Percentiles rank a stretch among this genome's conserved stretches.
phyloP scores from a whole-genome alignment of 2,329 filamentous ascomycete species.

The Aspergillus piperis region DNA sequence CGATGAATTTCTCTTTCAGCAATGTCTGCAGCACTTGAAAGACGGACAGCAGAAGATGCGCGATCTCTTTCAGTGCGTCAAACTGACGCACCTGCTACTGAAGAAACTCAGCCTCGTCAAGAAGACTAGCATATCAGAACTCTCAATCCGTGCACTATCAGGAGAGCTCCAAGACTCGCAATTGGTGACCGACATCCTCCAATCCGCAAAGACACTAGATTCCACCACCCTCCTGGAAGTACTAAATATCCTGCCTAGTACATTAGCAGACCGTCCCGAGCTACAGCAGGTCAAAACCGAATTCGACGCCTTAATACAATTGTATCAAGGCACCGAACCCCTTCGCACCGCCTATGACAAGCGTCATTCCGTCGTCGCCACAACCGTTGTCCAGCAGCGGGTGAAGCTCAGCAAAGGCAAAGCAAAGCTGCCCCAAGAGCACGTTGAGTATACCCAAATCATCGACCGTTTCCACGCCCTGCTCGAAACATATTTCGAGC shows the following conservation, averaged over 20 bases:
- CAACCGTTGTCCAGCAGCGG: slow-evolving; percentile 62
- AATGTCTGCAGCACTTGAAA: slow-evolving; percentile 42
- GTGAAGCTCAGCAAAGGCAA: slow-evolving; percentile 61
- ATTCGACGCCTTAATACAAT: slow-evolving; percentile 51
- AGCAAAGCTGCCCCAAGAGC: slow-evolving; percentile 54
- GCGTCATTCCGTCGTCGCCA: slow-evolving; percentile 58
- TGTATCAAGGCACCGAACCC: slow-evolving; percentile 50
- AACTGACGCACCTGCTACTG: slow-evolving; percentile 29
- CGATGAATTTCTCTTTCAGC: slow-evolving; percentile 50
- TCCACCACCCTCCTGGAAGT: slow-evolving; percentile 52
- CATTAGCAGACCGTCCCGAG: slow-evolving; percentile 33
- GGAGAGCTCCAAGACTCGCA: slow-evolving; percentile 57
- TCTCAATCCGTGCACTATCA: slow-evolving; percentile 46
- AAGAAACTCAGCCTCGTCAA: slow-evolving; percentile 33
- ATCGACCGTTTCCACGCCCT: slow-evolving; percentile 50
- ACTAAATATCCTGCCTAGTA: slow-evolving; percentile 40
- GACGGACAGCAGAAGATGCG: slow-evolving; percentile 44
- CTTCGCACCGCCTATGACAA: slow-evolving; percentile 76
- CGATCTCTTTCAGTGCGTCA: slow-evolving; percentile 37
- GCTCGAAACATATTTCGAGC: slow-evolving; percentile 49
- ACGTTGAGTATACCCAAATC: slow-evolving; percentile 57
- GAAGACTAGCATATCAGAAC: slow-evolving; percentile 35
- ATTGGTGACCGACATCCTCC: slow-evolving; percentile 54
- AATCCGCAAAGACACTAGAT: slow-evolving; percentile 54
- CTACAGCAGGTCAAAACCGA: slow-evolving; percentile 49